A percentile compares a stretch with the other conserved stretches of the same genome.
These are phyloP conservation scores for Rhizopogon vinicolor DNA, from an alignment of 768 basidiomycete species.

Conservation along the genomic window DNA sequence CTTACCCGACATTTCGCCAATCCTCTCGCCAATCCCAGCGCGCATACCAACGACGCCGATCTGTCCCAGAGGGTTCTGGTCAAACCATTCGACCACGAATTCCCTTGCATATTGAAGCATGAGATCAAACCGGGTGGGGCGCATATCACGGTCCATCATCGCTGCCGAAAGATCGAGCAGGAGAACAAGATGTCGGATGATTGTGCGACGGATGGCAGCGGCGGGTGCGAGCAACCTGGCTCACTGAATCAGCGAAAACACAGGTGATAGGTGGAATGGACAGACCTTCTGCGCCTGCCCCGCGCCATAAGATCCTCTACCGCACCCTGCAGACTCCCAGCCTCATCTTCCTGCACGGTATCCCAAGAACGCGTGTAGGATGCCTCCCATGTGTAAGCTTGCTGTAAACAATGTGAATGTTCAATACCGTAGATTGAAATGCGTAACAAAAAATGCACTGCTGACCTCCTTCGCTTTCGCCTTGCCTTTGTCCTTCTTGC, in stretches of 20 bases:
- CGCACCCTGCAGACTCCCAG: slow-evolving; percentile 83
- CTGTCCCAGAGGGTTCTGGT: slow-evolving; percentile 97
- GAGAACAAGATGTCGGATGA: slow-evolving; percentile 92
- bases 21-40: slow-evolving; percentile 83
- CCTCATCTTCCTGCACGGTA: slow-evolving; percentile 93
- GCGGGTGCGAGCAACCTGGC: slow-evolving; percentile 74
- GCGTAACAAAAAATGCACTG: neutral
- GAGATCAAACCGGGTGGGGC: slow-evolving; percentile 90
- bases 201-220: slow-evolving; percentile 85
- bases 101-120: slow-evolving; percentile 87
- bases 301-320: slow-evolving; percentile 89
- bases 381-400: slow-evolving; percentile 95
- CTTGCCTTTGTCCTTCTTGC: slow-evolving; percentile 49
- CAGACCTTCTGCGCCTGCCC: slow-evolving; percentile 74
- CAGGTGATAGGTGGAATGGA: slow-evolving; percentile 13
- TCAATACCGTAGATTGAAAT: neutral
- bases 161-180: slow-evolving; percentile 88
- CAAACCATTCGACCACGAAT: slow-evolving; percentile 96
- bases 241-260: slow-evolving; percentile 5
- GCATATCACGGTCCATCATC: slow-evolving; percentile 96
- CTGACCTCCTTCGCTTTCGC: slow-evolving; percentile 30
- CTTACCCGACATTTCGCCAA: slow-evolving; percentile 91
- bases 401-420: slow-evolving; percentile 33
- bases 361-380: slow-evolving; percentile 96
- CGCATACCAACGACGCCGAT: slow-evolving; percentile 94